Conservation (phyloP, 169 alveolate genomes). For the Eimeria sp. region DNA sequence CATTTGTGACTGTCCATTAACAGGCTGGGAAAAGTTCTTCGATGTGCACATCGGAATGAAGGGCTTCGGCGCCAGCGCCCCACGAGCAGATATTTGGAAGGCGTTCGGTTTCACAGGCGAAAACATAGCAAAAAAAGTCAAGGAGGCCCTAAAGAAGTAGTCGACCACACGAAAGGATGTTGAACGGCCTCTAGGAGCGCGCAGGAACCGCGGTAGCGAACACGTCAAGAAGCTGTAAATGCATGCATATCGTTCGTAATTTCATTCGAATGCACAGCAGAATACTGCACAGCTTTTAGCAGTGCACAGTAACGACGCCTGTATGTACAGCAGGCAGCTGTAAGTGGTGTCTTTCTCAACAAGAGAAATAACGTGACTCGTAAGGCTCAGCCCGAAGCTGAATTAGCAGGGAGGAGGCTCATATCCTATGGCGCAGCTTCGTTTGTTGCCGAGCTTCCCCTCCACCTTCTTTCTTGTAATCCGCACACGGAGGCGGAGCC, state of each 20-base stretch:
- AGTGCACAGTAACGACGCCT: background rate
- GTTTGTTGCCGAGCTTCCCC: background rate
- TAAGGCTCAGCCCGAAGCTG: background rate
- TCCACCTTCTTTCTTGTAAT: background rate
- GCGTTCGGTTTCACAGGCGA: conserved; percentile 78
- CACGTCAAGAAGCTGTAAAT: background rate
- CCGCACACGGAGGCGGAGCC: background rate
- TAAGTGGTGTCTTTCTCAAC: background rate
- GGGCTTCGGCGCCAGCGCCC: conserved; percentile 82
- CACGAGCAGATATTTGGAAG: conserved; percentile 63
- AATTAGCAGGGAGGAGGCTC: background rate
- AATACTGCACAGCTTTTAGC: background rate
- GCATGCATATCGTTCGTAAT: background rate
- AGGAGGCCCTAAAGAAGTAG: conserved; percentile 53
- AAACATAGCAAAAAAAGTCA: conserved; percentile 44
- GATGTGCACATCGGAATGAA: conserved; percentile 82
- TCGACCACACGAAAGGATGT: background rate
- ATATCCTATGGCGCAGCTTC: background rate
- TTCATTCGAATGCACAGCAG: background rate
- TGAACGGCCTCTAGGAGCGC: background rate
- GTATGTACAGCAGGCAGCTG: background rate
- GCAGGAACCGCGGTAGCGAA: background rate
- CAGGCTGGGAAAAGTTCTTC: conserved; percentile 83
- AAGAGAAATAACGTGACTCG: background rate
- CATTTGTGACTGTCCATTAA: background rate